Conservation (phyloP, 192 early-diverging fungal species). For the Coemansia sp. region DNA sequence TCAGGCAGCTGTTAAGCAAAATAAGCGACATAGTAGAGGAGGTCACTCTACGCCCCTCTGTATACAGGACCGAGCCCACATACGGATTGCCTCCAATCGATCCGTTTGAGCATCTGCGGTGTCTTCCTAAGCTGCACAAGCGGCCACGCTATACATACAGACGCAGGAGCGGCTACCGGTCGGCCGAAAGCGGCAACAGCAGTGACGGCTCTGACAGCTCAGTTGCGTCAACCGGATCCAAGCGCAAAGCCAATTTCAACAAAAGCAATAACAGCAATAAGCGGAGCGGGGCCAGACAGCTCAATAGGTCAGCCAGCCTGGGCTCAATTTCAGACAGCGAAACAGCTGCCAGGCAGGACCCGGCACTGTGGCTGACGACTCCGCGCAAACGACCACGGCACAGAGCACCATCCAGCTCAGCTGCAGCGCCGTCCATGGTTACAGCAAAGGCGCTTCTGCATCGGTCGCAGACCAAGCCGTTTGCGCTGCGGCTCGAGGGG, state of each 20-base stretch:
- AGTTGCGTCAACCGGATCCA: neutral
- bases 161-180: conserved; percentile 16
- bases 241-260: neutral
- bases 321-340: conserved; percentile 39
- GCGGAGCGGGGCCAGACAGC: neutral
- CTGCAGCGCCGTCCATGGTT: neutral
- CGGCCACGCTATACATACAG: conserved; percentile 49
- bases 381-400: conserved; percentile 42
- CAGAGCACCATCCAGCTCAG: neutral
- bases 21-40: conserved; percentile 43
- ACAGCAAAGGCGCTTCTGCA: neutral
- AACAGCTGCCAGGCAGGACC: conserved; percentile 26
- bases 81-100: conserved; percentile 29
- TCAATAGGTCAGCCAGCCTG: conserved; percentile 23
- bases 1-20: conserved; percentile 44
- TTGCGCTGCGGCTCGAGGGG: conserved; percentile 35
- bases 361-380: conserved; percentile 49
- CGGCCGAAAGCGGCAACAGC: conserved; percentile 3
- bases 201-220: neutral
- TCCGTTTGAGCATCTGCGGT: conserved; percentile 22
- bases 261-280: neutral
- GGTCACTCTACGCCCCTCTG: conserved; percentile 20
- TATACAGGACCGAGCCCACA: conserved; percentile 1
- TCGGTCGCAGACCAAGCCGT: conserved; percentile 23
- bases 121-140: conserved; percentile 4